Base-by-base conservation (phyloP, 768 basidiomycete species). In the Leccinellum albellum region DNA sequence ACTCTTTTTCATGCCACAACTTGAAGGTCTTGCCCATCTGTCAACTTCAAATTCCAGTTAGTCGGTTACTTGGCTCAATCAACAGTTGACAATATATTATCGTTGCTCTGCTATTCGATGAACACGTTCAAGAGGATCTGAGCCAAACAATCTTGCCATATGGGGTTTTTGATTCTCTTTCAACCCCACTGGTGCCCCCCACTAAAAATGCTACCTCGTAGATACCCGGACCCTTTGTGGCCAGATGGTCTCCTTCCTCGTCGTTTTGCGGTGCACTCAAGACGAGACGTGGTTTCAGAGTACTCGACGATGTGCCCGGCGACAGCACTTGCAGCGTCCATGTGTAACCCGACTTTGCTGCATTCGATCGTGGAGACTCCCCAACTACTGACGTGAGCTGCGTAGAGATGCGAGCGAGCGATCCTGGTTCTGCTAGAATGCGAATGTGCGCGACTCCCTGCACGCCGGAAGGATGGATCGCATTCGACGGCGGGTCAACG, bases 161-260 rank as follows among this genome's bases (percentile, higher is more conserved):
- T 14, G 81, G 82, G 1, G 80, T 83, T 5, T 51, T 65, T 2
- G 68, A 64, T 46, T 60, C 66, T 15, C 73, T 77, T n/a, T 62
- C 66, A 14, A 67, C 68, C 8, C 66, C 66, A n/a, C n/a, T n/a
- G 6, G 62, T 64, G 3, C 57, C 66, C 5, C 64, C 62, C 1
- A 83, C 77, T 48, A 58, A 72, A 57, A 87, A 78, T 1, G 74
- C 83, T 3, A 87, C 74, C 61, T 87, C 85, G 54, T 77, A 81
- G 1, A 86, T 76, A 3, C 79, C 78, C 8, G 71, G 54, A 0
- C 72, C 73, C 8, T 60, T 60, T 17, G 55, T 50, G 28, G 50
- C 51, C 51, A 77, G 51, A 63, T 78, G 73, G 12, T 42, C 50
- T 12, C 51, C 42, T 52, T 83, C 77, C 13, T 70, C 73, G 2